These are phyloP conservation scores for Mortierella sp. DNA, from an alignment of 371 early-diverging fungal genomes.

Conservation along the genomic window DNA sequence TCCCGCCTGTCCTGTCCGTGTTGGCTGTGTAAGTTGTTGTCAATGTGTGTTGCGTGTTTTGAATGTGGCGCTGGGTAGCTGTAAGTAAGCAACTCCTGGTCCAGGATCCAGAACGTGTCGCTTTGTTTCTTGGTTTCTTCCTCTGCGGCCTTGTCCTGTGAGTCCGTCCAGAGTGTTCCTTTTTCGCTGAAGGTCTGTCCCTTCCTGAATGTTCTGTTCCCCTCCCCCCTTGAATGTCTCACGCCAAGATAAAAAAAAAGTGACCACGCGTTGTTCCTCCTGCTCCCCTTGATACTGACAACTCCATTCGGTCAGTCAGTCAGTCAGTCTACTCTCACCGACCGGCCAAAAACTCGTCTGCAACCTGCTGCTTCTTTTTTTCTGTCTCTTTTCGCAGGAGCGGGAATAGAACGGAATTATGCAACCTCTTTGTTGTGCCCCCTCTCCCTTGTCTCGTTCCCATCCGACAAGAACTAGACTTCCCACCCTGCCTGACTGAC, in stretches of 20 bases:
- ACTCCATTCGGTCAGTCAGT: neutral
- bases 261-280: neutral
- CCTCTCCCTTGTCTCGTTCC: neutral
- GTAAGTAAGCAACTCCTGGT: conserved; percentile 2
- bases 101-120: conserved; percentile 10
- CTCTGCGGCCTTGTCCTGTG: neutral
- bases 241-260: neutral
- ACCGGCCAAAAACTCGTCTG: neutral
- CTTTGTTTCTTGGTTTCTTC: neutral
- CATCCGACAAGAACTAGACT: conserved; percentile 2
- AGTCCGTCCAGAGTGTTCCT: neutral
- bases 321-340: neutral
- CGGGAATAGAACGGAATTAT: conserved; percentile 11
- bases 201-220: conserved; percentile 3
- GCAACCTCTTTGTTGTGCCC: conserved; percentile 4
- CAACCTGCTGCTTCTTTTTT: neutral
- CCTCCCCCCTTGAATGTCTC: neutral
- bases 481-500: neutral
- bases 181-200: neutral
- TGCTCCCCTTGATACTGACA: neutral
- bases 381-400: neutral
- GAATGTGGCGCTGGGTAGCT: neutral
- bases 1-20: neutral
- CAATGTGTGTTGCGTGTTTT: neutral
- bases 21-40: neutral